These are phyloP conservation scores for Chlorella sp. DNA, from an alignment of 139 green algal species.

Conservation along the genomic window DNA sequence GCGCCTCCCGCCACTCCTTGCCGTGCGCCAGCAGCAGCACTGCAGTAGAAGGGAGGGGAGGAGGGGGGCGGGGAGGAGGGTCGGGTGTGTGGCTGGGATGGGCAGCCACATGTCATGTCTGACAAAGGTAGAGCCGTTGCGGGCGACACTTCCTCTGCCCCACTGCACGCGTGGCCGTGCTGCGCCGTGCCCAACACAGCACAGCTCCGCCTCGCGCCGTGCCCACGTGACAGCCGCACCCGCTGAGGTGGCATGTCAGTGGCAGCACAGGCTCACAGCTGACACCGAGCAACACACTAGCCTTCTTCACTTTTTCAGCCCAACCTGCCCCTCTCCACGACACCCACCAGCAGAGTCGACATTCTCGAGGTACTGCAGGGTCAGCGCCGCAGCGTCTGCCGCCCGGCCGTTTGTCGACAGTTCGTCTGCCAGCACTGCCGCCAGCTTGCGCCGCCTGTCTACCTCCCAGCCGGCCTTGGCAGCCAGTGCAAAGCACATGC, in stretches of 20 bases:
- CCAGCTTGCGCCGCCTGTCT: slow-evolving; percentile 57
- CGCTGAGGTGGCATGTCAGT: no score
- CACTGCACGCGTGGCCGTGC: no score
- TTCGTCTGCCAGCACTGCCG: slow-evolving; percentile 71
- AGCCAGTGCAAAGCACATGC: slow-evolving; percentile 78
- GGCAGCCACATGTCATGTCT: neutral
- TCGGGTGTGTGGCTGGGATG: neutral
- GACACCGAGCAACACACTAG: no score
- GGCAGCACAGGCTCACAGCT: no score
- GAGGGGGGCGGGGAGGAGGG: neutral
- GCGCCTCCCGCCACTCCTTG: slow-evolving; percentile 64
- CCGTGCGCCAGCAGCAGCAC: slow-evolving; percentile 68
- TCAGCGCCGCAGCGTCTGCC: slow-evolving; percentile 73
- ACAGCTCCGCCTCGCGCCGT: no score
- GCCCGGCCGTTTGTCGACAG: slow-evolving; percentile 59
- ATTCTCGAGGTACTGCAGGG: slow-evolving; percentile 62
- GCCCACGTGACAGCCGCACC: no score
- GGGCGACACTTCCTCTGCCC: neutral
- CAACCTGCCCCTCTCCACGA: neutral
- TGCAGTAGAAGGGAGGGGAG: slow-evolving; percentile 1
- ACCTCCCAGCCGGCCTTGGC: slow-evolving; percentile 52
- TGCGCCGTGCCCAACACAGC: no score
- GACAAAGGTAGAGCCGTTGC: neutral
- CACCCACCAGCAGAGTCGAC: slow-evolving; percentile 25
- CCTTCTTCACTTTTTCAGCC: neutral